Evolutionary conservation across 176 grass and related monocot genomes (phyloP), one percentile per base, ranked within the genome.

Genomic region (Oropetium thomaeum): DNA sequence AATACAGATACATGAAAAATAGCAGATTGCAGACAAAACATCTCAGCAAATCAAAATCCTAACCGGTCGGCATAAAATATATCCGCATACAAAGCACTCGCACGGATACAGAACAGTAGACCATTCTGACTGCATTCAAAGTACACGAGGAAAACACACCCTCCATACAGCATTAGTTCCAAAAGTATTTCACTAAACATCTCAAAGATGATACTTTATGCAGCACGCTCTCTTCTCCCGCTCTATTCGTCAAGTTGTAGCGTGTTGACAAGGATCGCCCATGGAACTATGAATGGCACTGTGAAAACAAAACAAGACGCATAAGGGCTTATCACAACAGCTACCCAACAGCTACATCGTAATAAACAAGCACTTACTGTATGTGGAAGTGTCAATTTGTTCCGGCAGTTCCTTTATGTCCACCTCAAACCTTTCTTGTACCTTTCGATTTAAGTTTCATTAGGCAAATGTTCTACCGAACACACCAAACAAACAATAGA

Each of bases 391-490:
- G 65, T 95, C 96, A 12, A 99, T 99, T 67, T 99, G 91, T 70
- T 99, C 96, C 17, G 96, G 96, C 59, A 99, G 82, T 64, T 95
- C 91, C 70, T 99, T 99, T 52, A 99, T 99, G 80, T 99, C 96
- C 0, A 99, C 96, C 76, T 99, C 92, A 28, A 99, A 99, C 87
- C 96, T 95, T 80, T 99, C 96, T 90, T 99, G 96, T 52, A 99
- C 92, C 96, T 99, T 48, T 5, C n/a, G n/a, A n/a, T n/a, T n/a
- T n/a, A 78, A 47, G 15, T 14, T 16, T 14, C 14, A 17, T 88
- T 63, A 87, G 72, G 37, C 59, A 11, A 3, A 31, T 28, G 41
- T 8, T n/a, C 73, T 29, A 13, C 14, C 1, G 45, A 4, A 73
- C 6, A 13, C 7, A 22, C 1, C 28, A 19, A 72, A 20, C 5